Conservation (phyloP, 441 rosid species). For the Corymbia calophylla region DNA sequence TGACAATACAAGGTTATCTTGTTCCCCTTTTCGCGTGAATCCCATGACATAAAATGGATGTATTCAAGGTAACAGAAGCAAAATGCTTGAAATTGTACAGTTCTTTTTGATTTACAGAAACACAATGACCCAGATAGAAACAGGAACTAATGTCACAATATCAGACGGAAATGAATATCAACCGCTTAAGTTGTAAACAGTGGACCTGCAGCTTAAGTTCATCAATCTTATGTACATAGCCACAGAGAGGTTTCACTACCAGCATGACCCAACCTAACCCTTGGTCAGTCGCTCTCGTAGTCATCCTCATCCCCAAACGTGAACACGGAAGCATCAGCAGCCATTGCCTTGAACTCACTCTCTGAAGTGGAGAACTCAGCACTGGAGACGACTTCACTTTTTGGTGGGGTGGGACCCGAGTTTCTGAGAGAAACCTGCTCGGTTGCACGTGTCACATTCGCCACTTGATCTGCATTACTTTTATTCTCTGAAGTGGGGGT, state of each 20-base stretch:
- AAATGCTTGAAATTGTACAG: not conserved
- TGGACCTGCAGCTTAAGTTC: not conserved
- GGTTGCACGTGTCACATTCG: conserved; percentile 37
- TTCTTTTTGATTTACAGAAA: not conserved
- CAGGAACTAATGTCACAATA: not conserved
- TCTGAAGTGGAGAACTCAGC: conserved; percentile 28
- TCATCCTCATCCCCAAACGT: conserved; percentile 89
- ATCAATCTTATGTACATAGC: conserved; percentile 1
- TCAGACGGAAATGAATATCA: not conserved
- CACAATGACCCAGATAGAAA: not conserved
- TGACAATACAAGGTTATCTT: not conserved
- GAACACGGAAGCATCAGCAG: conserved; percentile 97
- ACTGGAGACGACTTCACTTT: conserved; percentile 12
- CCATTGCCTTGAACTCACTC: conserved; percentile 92
- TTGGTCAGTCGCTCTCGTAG: conserved; percentile 74
- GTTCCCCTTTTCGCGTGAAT: not conserved
- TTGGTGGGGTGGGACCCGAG: conserved; percentile 18
- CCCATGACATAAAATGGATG: not conserved
- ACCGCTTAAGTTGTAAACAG: not conserved
- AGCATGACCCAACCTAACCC: not conserved
- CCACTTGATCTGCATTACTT: conserved; percentile 32
- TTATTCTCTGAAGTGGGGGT: conserved; percentile 26
- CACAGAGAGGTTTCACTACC: not conserved
- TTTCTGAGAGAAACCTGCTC: conserved; percentile 54
- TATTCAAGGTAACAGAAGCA: not conserved